Base-by-base conservation (phyloP, 495 filamentous ascomycete species). In the Haplographium delicatum region DNA sequence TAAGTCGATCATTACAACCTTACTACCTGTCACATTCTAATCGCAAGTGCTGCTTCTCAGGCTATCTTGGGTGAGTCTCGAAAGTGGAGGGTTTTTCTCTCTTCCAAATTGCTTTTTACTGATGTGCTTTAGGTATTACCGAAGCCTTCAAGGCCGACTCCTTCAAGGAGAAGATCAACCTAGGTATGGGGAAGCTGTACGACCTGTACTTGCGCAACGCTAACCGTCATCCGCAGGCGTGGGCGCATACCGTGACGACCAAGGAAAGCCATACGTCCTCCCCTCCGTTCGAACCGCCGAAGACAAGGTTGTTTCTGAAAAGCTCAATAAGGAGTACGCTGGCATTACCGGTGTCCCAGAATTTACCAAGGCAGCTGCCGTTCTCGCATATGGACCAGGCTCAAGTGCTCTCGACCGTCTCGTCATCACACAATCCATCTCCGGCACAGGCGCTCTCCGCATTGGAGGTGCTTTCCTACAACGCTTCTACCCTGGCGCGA, bases 81-180 rank as follows among this genome's bases (percentile, higher is more conserved):
- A 49, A 20, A 30, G 42, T 47, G 43, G 43, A 39, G 19, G 5
- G 16, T 19, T 24, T 34, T 23, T 19, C 7, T 19, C n/a, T n/a
- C n/a, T n/a, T n/a, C n/a, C 23, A 16, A 44, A 30, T 54, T 40
- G 43, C 47, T 38, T 53, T 51, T 47, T 31, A n/a, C 38, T 54
- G 24, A 57, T 23, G 11, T 42, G 1, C 42, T 58, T 25, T 56
- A 79, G 91, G 91, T 73, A 94, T 98, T 74, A 97, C 93, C 44
- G 93, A 98, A 74, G 93, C 93, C 43, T 98, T 93, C 86, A 98
- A 97, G 79, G 89, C 91, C 63, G 91, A 98, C 64, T 76, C 70
- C 55, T 89, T 93, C 70, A 71, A 82, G 46, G 78, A 91, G 71
- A 98, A 98, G 82, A 96, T 97, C 76, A 97, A 96, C 74, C 78